Conservation (phyloP, 257 asterid species). For the Nicotiana knightiana region DNA sequence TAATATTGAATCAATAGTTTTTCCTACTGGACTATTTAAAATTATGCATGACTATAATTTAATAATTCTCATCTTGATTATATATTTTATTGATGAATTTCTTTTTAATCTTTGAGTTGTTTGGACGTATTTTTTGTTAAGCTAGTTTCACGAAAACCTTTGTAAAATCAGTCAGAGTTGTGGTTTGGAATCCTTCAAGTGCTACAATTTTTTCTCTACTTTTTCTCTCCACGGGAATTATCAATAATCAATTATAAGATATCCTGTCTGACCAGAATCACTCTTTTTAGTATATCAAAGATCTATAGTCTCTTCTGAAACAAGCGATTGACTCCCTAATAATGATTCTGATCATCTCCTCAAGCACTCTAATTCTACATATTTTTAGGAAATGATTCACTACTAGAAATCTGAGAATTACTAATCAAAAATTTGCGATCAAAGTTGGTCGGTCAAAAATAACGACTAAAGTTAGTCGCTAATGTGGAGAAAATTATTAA, state of each 20-base stretch:
- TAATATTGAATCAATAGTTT: neutral
- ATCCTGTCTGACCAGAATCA: neutral
- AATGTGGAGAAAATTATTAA: no score
- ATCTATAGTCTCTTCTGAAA: neutral
- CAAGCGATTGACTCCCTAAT: neutral
- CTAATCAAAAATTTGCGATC: no score
- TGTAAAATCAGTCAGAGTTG: neutral
- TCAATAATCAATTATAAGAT: neutral
- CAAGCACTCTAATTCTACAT: neutral
- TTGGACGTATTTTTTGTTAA: no score
- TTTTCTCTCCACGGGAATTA: neutral
- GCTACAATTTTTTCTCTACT: neutral
- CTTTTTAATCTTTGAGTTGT: neutral
- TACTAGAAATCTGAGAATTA: no score
- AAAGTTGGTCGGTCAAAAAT: no score
- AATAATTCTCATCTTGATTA: neutral
- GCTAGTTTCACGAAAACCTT: neutral
- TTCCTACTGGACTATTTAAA: neutral
- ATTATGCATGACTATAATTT: neutral
- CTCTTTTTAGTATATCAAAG: neutral
- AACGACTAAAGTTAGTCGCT: no score
- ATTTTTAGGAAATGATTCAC: neutral
- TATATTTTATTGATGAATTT: neutral
- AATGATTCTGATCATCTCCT: no score
- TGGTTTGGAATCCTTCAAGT: neutral